Conservation (phyloP, 2,329 filamentous ascomycete species). For the Xylariaceae sp. region DNA sequence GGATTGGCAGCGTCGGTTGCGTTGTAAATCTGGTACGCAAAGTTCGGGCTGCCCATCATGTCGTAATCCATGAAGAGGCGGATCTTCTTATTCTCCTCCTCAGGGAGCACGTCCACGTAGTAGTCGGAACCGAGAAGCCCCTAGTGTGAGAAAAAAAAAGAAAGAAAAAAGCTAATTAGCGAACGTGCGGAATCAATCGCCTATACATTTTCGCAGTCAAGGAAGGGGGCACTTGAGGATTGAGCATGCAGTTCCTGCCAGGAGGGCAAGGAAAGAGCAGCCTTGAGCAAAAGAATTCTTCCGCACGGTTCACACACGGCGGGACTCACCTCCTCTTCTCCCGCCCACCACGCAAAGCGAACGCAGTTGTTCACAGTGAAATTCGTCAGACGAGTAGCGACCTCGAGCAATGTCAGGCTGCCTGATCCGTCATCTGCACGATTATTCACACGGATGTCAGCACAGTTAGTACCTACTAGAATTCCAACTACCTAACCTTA, state of each 20-base stretch:
- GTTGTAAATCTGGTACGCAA: conserved; percentile 63
- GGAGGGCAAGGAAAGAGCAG: background rate
- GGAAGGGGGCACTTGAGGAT: too few relatives aligned
- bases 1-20: conserved; percentile 68
- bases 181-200: too few relatives aligned
- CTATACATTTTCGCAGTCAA: too few relatives aligned
- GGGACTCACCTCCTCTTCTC: conserved; percentile 51
- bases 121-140: conserved; percentile 55
- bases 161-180: too few relatives aligned
- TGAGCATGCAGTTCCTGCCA: too few relatives aligned
- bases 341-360: conserved; percentile 63
- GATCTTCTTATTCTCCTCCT: conserved; percentile 57
- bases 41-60: conserved; percentile 64
- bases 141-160: conserved; percentile 1
- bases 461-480: too few relatives aligned
- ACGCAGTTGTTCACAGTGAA: conserved; percentile 60
- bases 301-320: too few relatives aligned
- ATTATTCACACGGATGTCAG: background rate
- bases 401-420: conserved; percentile 55
- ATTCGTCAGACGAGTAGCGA: conserved; percentile 53
- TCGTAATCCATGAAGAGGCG: conserved; percentile 66
- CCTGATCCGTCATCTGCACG: conserved; percentile 61
- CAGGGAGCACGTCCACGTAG: conserved; percentile 50
- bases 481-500: too few relatives aligned
- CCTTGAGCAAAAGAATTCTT: background rate